These are phyloP conservation scores for Oryza glaberrima DNA, from an alignment of 176 grass and related monocot species.

Conservation along the genomic window DNA sequence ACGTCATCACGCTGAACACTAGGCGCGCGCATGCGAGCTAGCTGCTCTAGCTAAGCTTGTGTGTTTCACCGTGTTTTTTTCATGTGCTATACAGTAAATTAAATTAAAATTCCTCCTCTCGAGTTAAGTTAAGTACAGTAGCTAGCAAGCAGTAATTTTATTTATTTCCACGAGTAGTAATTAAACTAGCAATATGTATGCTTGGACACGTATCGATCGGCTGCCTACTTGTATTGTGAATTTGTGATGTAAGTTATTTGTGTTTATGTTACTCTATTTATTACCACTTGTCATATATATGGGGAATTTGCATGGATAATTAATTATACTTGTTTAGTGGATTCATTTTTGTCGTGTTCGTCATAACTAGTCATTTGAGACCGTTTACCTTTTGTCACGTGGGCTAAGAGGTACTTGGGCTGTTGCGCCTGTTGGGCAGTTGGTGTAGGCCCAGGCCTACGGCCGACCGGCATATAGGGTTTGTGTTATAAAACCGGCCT, in stretches of 20 bases:
- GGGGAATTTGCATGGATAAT: background rate
- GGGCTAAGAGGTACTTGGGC: background rate
- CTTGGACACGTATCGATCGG: background rate
- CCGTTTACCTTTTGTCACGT: background rate
- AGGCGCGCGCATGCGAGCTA: background rate
- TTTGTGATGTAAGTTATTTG: conserved; percentile 35
- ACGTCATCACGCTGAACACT: background rate
- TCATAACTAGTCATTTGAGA: too few species aligned
- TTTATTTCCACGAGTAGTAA: background rate
- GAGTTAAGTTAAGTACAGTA: conserved; percentile 19
- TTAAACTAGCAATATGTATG: background rate
- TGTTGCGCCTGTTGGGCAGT: too few species aligned
- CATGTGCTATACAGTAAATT: background rate
- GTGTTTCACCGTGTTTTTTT: background rate
- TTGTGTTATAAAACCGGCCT: too few species aligned
- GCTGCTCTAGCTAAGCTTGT: background rate
- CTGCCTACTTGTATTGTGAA: background rate
- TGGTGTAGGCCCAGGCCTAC: too few species aligned
- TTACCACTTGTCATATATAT: background rate
- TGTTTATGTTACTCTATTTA: conserved; percentile 32
- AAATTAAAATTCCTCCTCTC: background rate
- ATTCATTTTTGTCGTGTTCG: background rate
- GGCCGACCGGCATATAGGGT: too few species aligned
- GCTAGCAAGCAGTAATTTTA: background rate
- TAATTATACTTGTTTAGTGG: background rate